Conservation (phyloP, 257 asterid species). For the Primulina eburnea region DNA sequence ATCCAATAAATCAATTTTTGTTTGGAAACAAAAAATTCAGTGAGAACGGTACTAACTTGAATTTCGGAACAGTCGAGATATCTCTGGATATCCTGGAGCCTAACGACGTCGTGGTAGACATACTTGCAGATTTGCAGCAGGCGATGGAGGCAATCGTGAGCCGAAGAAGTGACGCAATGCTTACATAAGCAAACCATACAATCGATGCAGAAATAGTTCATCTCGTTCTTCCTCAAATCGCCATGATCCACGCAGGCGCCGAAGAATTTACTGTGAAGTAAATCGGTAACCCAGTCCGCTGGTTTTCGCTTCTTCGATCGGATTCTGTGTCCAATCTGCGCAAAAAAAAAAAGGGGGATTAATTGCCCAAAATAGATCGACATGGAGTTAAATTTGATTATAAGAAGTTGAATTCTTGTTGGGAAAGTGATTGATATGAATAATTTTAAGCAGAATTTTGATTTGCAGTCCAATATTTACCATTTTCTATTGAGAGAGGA, state of each 20-base stretch:
- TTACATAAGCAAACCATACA: slow-evolving; percentile 55
- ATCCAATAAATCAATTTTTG: no score
- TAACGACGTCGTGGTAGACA: slow-evolving; percentile 72
- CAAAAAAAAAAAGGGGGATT: no score
- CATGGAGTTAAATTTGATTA: no score
- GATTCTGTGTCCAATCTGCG: slow-evolving; percentile 32
- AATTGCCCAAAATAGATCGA: no score
- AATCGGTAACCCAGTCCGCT: slow-evolving; percentile 46
- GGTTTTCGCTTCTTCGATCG: slow-evolving; percentile 29
- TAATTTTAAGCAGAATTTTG: no score
- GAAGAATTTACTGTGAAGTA: slow-evolving; percentile 46
- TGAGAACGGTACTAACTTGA: slow-evolving; percentile 38
- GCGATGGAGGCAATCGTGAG: slow-evolving; percentile 37
- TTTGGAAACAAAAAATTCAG: no score
- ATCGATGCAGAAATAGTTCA: slow-evolving; percentile 68
- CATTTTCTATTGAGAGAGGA: slow-evolving; percentile 18
- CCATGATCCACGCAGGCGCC: slow-evolving; percentile 49
- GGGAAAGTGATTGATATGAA: no score
- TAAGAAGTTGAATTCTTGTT: no score
- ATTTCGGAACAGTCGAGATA: slow-evolving; percentile 62
- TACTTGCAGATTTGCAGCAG: slow-evolving; percentile 74
- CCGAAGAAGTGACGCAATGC: slow-evolving; percentile 46
- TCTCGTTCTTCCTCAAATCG: slow-evolving; percentile 53
- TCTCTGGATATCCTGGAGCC: slow-evolving; percentile 61
- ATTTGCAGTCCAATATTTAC: slow-evolving; percentile 9